Conservation (phyloP, 345 rosid species). For the Brassica juncea region DNA sequence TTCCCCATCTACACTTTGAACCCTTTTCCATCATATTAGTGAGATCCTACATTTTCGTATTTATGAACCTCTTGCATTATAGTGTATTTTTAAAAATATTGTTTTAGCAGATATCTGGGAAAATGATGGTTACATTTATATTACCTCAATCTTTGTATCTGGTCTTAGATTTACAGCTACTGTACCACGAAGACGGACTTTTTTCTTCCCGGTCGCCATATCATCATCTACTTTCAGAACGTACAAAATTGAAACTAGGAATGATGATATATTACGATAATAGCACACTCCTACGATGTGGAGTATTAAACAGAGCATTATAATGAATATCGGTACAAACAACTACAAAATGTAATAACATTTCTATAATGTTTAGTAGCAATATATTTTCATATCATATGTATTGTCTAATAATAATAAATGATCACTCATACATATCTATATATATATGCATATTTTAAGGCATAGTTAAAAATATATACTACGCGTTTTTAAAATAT, state of each 20-base stretch:
- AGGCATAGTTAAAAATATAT: neutral
- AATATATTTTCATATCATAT: neutral
- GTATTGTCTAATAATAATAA: neutral
- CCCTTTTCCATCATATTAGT: neutral
- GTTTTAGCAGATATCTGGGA: neutral
- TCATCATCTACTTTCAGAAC: constrained; percentile 13
- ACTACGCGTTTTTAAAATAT: neutral
- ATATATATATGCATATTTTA: neutral
- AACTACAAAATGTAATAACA: neutral
- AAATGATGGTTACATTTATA: neutral
- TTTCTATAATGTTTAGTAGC: neutral
- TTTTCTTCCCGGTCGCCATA: constrained; percentile 1
- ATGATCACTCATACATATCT: neutral
- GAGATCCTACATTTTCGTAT: neutral
- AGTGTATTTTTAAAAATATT: neutral
- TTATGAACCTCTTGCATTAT: neutral
- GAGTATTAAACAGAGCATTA: neutral
- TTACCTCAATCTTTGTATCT: constrained; percentile 52
- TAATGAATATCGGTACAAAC: neutral
- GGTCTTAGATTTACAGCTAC: constrained; percentile 55
- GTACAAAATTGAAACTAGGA: neutral
- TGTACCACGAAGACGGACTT: constrained; percentile 26
- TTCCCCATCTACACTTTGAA: neutral
- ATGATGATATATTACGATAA: neutral
- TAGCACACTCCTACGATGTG: neutral